Evolutionary conservation across 768 basidiomycete species (phyloP).

Genomic region (Agaricus subrufescens): DNA sequence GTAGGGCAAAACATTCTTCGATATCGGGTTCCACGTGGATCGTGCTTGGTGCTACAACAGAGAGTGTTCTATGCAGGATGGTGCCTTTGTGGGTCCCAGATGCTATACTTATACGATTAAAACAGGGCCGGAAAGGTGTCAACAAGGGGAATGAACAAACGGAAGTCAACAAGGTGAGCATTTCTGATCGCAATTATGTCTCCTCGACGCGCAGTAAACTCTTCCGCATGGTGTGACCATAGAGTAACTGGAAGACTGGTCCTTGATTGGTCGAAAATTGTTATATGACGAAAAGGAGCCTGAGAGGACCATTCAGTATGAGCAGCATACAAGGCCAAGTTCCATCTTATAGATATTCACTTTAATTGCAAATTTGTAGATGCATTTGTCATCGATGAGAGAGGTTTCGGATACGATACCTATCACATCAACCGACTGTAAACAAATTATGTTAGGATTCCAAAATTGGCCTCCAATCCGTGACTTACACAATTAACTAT

Average conservation of each 20-base stretch:
- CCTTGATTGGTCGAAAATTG: background rate
- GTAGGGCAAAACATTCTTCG: background rate
- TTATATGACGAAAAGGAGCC: background rate
- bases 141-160: background rate
- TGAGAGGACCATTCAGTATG: background rate
- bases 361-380: too few relatives aligned
- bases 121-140: background rate
- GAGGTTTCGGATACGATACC: background rate
- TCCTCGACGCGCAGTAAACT: background rate
- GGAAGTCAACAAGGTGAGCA: background rate
- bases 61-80: background rate
- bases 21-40: constrained; percentile 1
- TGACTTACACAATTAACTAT: too few relatives aligned
- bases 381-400: background rate
- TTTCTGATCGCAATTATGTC: constrained; percentile 1
- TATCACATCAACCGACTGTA: background rate
- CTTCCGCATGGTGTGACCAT: constrained; percentile 1
- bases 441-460: background rate
- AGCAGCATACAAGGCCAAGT: too few relatives aligned
- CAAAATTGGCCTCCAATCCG: too few relatives aligned
- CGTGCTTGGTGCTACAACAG: constrained; percentile 1
- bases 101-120: background rate
- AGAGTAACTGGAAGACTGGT: background rate
- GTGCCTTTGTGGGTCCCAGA: background rate
- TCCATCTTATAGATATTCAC: too few relatives aligned